phyloP scores from a whole-genome alignment of 768 basidiomycete genomes.

The Roridomyces roridus region DNA sequence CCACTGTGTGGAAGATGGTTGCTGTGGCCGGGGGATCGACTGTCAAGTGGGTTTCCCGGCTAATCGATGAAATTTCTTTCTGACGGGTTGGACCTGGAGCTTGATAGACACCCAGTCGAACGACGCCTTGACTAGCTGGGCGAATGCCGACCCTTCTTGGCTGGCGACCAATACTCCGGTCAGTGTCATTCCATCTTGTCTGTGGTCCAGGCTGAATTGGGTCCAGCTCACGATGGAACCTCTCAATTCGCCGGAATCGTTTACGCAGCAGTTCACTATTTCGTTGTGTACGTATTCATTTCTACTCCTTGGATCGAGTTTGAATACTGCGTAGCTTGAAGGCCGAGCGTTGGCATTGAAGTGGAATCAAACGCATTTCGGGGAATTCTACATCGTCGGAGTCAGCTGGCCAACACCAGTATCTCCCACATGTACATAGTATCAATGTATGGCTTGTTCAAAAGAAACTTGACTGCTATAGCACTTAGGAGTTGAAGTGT shows the following conservation, averaged over 20 bases:
- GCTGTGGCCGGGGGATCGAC: background rate
- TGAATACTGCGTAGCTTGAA: too few relatives aligned
- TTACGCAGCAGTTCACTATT: conserved; percentile 5
- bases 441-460: too few relatives aligned
- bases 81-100: too few relatives aligned
- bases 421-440: too few relatives aligned
- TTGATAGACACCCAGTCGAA: conserved; percentile 4
- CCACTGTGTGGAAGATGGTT: conserved; percentile 2
- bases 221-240: conserved; percentile 9
- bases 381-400: too few relatives aligned
- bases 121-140: conserved; percentile 3
- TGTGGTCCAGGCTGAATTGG: background rate
- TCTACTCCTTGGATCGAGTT: too few relatives aligned
- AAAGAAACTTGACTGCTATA: too few relatives aligned
- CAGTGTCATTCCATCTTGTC: background rate
- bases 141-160: background rate
- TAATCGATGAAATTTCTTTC: background rate
- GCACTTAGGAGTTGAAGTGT: too few relatives aligned
- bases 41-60: conserved; percentile 2
- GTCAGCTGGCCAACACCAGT: too few relatives aligned
- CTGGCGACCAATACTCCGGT: background rate
- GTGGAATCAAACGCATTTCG: too few relatives aligned
- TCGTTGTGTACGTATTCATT: conserved; percentile 7
- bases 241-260: background rate
- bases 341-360: too few relatives aligned